Evolutionary conservation across 2,329 filamentous ascomycete genomes (phyloP), one percentile per base, ranked within the genome.

Genomic region (Neonectria ditissima): DNA sequence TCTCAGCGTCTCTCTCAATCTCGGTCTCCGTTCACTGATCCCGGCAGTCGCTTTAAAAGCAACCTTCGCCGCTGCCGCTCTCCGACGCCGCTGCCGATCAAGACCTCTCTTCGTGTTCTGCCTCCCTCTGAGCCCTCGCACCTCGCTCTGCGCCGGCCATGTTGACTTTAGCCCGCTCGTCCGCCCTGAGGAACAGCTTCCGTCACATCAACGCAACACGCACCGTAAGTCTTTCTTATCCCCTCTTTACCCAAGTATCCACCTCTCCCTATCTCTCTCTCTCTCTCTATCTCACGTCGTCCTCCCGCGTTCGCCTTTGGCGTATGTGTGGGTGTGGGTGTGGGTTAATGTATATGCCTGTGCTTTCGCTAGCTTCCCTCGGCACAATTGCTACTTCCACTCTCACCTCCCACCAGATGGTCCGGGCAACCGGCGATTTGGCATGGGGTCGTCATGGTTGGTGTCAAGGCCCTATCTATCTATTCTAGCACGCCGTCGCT

Each of bases 101-200:
- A 56, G 47, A 57, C 39, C 52, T 56, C 48, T 59, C 44, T 18
- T 32, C 39, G 50, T 59, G 55, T 41, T n/a, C n/a, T n/a, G n/a
- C 22, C 50, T 55, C 43, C 47, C 45, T 51, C 24, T 18, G 22
- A 41, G 51, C 51, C 37, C 43, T 41, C 26, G 37, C 53, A 51
- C 20, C 51, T 41, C 54, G 50, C 51, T 53, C 39, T 34, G 54
- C 28, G 59, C 65, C 65, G 75, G 77, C 75, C 74, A 79, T 79
- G 77, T 79, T 78, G 64, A 73, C 72, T 69, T 71, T 71, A 67
- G 70, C 73, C 60, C 77, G 76, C 67, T 74, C 76, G 53, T 66
- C 71, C 60, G 70, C 70, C 66, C 66, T 79, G 59, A 77, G 76
- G 72, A 78, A 74, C 66, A 76, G 71, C 66, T 69, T 77, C 68